Evolutionary conservation across 371 early-diverging fungal genomes (phyloP).

Genomic region (Mucor indicus): DNA sequence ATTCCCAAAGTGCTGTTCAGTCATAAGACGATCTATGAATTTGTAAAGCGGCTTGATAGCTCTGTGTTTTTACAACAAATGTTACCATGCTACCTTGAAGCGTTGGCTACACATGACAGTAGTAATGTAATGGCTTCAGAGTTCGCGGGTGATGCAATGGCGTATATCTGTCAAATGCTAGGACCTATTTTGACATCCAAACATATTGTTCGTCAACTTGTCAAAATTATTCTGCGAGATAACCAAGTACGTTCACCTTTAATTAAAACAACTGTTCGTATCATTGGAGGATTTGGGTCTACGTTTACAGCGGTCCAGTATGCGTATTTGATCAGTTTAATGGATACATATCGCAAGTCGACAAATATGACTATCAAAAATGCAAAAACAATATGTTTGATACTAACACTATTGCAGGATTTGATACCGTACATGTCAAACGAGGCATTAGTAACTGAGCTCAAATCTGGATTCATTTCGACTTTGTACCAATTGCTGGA

Average conservation of each 20-base stretch:
- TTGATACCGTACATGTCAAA: conserved; percentile 42
- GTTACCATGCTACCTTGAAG: conserved; percentile 61
- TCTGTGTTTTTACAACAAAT: conserved; percentile 59
- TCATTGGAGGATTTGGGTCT: conserved; percentile 58
- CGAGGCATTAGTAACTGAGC: conserved; percentile 35
- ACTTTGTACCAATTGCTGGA: conserved; percentile 43
- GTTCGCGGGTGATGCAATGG: conserved; percentile 47
- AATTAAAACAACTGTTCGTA: conserved; percentile 43
- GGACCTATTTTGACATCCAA: conserved; percentile 64
- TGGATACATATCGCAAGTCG: conserved; percentile 30
- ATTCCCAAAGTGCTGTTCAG: conserved; percentile 54
- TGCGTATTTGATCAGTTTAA: conserved; percentile 50
- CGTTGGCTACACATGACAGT: conserved; percentile 36
- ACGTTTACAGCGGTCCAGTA: conserved; percentile 64
- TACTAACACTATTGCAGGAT: conserved; percentile 37
- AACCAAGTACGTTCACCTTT: conserved; percentile 36
- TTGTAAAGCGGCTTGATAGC: conserved; percentile 54
- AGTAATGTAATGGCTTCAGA: neutral
- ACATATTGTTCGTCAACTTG: conserved; percentile 59
- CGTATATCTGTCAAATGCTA: conserved; percentile 49
- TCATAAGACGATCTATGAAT: conserved; percentile 40
- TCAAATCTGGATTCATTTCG: conserved; percentile 47
- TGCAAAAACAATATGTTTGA: conserved; percentile 25
- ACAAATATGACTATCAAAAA: conserved; percentile 18
- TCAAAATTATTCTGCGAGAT: conserved; percentile 55